Base-by-base conservation (phyloP, 2,329 filamentous ascomycete species). In the Calonectria honghensis region DNA sequence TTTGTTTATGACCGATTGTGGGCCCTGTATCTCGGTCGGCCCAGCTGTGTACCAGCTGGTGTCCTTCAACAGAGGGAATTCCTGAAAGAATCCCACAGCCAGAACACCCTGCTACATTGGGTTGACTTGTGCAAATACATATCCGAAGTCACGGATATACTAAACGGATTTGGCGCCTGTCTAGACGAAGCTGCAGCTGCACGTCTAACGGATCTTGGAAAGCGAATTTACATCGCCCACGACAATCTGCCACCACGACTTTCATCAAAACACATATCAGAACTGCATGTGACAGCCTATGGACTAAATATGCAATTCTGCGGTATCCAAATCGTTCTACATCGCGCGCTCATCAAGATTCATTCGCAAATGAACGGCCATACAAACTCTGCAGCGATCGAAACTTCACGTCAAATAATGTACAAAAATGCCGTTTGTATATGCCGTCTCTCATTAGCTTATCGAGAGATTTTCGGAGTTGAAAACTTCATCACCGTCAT, bases 401-500 rank as follows among this genome's bases (percentile, higher is more conserved):
- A 61, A 5, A 27, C 39, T 14, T 69, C 67, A 27, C 67, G 67
- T 13, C 18, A 24, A 0, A 61, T 61, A 13, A 61, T 69, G 52
- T 63, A 61, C n/a, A 39, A 59, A 16, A 69, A 54, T 16, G 67
- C 67, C 2, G 52, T 24, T 13, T 51, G 41, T 20, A 61, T 69
- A 27, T 61, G 67, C 18, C 67, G 52, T 2, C 39, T 69, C 5
- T 48, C 31, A 6, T 24, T 59, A 6, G 54, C 67, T 0, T 69
- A 61, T 27, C 67, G 52, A 13, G 67, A 69, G 24, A 69, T 69
- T 10, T 69, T 61, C 39, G 67, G 67, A 4, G 24, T 69, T 1
- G 52, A 69, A n/a, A 69, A 50, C 20, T 59, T 69, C 27, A 69
- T 69, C 45, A 69, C 67, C 3, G 67, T 69, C 52, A 69, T 69